Conservation (phyloP, 1,139 yeast genomes). For the Scheffersomyces quercinus region DNA sequence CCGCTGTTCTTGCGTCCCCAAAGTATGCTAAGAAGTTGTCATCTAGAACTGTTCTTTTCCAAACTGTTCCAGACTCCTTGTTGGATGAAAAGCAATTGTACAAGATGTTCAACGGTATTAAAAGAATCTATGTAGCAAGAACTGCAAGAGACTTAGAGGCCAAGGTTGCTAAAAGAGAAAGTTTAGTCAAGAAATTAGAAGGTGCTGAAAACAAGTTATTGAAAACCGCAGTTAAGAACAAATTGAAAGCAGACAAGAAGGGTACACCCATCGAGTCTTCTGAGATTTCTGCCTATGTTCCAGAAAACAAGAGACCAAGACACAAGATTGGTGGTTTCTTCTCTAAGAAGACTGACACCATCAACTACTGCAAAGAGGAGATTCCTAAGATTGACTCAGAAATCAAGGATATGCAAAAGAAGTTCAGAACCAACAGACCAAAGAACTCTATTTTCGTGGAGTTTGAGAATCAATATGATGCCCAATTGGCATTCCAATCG, state of each 20-base stretch:
- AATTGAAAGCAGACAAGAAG: slow-evolving; percentile 67
- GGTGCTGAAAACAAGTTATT: slow-evolving; percentile 64
- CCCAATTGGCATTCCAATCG: slow-evolving; percentile 70
- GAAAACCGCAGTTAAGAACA: slow-evolving; percentile 59
- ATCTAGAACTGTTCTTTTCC: slow-evolving; percentile 78
- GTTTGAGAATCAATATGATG: slow-evolving; percentile 67
- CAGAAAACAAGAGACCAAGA: slow-evolving; percentile 75
- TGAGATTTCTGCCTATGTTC: slow-evolving; percentile 63
- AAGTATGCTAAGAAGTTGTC: slow-evolving; percentile 70
- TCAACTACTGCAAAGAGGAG: slow-evolving; percentile 56
- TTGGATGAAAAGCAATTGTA: slow-evolving; percentile 63
- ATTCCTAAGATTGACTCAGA: slow-evolving; percentile 57
- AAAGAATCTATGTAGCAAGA: slow-evolving; percentile 75
- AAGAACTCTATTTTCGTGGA: slow-evolving; percentile 66
- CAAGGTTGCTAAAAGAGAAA: slow-evolving; percentile 61
- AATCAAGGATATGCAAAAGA: slow-evolving; percentile 52
- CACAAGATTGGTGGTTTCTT: slow-evolving; percentile 59
- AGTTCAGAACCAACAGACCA: slow-evolving; percentile 43
- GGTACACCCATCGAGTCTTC: slow-evolving; percentile 45
- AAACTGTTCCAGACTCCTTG: slow-evolving; percentile 72
- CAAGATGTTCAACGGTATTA: slow-evolving; percentile 67
- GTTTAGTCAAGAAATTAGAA: slow-evolving; percentile 65
- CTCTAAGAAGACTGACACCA: slow-evolving; percentile 57
- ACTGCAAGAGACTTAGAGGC: slow-evolving; percentile 59
- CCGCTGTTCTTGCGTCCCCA: slow-evolving; percentile 80